Percentiles rank a stretch among this genome's conserved stretches.
Conservation (phyloP, 1,139 yeast species). For the Taiozyma sp. region DNA sequence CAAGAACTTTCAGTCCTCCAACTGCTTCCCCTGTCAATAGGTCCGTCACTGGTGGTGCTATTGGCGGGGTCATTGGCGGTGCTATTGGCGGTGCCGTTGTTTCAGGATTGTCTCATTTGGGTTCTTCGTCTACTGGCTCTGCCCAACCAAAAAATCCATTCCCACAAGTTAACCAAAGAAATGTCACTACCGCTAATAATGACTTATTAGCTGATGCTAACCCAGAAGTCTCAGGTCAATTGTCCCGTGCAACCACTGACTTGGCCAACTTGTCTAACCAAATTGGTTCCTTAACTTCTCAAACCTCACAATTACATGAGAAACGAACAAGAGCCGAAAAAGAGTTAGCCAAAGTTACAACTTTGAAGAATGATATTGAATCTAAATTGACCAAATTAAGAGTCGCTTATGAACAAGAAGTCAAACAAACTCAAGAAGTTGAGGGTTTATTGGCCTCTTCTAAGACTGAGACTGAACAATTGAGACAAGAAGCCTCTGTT, state of each 20-base stretch:
- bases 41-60: conserved; percentile 6
- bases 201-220: conserved; percentile 53
- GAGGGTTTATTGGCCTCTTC: conserved; percentile 56
- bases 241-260: conserved; percentile 79
- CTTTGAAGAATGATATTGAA: conserved; percentile 68
- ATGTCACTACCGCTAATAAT: conserved; percentile 25
- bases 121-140: conserved; percentile 5
- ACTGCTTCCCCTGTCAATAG: conserved; percentile 7
- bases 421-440: conserved; percentile 66
- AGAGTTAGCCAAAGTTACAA: conserved; percentile 63
- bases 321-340: conserved; percentile 73
- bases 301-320: conserved; percentile 65
- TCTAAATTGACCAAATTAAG: conserved; percentile 61
- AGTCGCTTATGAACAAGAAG: conserved; percentile 74
- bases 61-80: background rate
- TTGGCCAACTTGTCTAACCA: conserved; percentile 86
- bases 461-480: conserved; percentile 64
- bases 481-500: conserved; percentile 71
- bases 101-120: background rate
- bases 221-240: conserved; percentile 54
- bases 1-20: background rate
- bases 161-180: conserved; percentile 8
- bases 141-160: conserved; percentile 7
- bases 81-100: background rate
- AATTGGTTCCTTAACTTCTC: conserved; percentile 70